A percentile compares a stretch with the other conserved stretches of the same genome.
Evolutionary conservation across 2,329 filamentous ascomycete species (phyloP).

Genomic region (Balansia obtecta): DNA sequence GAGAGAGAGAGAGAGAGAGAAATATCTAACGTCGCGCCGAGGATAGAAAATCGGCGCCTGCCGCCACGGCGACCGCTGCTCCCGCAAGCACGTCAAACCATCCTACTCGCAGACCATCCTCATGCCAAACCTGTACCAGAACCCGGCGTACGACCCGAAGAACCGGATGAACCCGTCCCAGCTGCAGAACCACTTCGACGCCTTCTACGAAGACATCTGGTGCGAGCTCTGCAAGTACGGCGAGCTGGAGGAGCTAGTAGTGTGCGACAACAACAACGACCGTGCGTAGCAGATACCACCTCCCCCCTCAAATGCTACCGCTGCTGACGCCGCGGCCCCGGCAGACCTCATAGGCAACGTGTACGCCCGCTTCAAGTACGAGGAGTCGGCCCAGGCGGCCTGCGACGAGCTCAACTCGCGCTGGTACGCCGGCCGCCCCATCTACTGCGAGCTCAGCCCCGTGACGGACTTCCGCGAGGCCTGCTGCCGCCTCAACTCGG

Average conservation of each 20-base stretch:
- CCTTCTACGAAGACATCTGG: conserved; percentile 99
- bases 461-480: conserved; percentile 98
- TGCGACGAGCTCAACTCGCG: conserved; percentile 89
- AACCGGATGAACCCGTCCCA: conserved; percentile 94
- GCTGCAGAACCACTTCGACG: conserved; percentile 98
- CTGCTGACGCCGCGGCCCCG: too few species aligned
- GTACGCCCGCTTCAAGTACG: conserved; percentile 99
- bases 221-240: conserved; percentile 99
- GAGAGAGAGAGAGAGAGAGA: too few species aligned
- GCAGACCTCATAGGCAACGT: conserved; percentile 98
- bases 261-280: conserved; percentile 99
- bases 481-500: conserved; percentile 86
- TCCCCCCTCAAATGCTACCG: too few species aligned
- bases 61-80: conserved; percentile 95
- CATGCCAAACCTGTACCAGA: conserved; percentile 97
- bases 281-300: conserved; percentile 39
- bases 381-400: conserved; percentile 85
- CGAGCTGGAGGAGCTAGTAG: conserved; percentile 92
- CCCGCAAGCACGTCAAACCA: conserved; percentile 96
- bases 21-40: neutral
- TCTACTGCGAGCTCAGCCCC: conserved; percentile 94
- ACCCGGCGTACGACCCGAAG: conserved; percentile 92
- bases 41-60: conserved; percentile 89
- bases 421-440: conserved; percentile 94
- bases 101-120: conserved; percentile 97